Evolutionary conservation across 768 basidiomycete species (phyloP).

Genomic region (Coprinopsis sp.): DNA sequence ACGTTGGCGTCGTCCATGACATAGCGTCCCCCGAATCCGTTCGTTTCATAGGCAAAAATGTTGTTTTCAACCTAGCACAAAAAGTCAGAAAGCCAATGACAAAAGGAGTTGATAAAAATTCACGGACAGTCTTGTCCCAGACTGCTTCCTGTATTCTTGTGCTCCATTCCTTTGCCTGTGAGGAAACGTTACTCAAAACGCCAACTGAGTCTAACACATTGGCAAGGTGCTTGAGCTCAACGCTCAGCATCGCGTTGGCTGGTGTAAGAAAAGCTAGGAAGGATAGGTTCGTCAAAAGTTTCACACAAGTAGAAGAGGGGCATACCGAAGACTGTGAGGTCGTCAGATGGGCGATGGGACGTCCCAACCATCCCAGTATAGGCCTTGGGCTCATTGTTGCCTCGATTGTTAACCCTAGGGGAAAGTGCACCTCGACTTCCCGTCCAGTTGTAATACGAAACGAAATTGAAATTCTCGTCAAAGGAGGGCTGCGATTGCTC

Average conservation of each 20-base stretch:
- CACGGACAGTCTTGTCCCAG: slow-evolving; percentile 53
- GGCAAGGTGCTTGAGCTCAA: slow-evolving; percentile 61
- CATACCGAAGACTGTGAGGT: slow-evolving; percentile 61
- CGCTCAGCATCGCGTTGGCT: slow-evolving; percentile 79
- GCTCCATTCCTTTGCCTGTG: slow-evolving; percentile 54
- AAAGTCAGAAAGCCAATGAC: background rate
- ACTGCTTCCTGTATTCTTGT: slow-evolving; percentile 54
- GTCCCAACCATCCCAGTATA: slow-evolving; percentile 75
- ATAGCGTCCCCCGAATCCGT: slow-evolving; percentile 68
- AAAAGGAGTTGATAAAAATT: background rate
- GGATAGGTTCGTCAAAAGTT: background rate
- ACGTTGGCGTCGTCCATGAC: slow-evolving; percentile 88
- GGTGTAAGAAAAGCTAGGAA: slow-evolving; percentile 65
- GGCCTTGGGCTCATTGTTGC: slow-evolving; percentile 73
- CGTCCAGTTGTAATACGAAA: slow-evolving; percentile 82
- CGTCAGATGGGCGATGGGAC: slow-evolving; percentile 73
- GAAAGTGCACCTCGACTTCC: slow-evolving; percentile 60
- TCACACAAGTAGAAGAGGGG: slow-evolving; percentile 5
- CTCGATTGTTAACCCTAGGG: slow-evolving; percentile 59
- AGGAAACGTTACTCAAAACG: slow-evolving; percentile 46
- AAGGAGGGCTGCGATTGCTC: slow-evolving; percentile 75
- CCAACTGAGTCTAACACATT: slow-evolving; percentile 49
- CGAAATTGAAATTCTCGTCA: slow-evolving; percentile 64
- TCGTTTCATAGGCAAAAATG: slow-evolving; percentile 74
- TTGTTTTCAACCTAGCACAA: slow-evolving; percentile 48